phyloP scores from a whole-genome alignment of 345 rosid species.

The Brassica incana region DNA sequence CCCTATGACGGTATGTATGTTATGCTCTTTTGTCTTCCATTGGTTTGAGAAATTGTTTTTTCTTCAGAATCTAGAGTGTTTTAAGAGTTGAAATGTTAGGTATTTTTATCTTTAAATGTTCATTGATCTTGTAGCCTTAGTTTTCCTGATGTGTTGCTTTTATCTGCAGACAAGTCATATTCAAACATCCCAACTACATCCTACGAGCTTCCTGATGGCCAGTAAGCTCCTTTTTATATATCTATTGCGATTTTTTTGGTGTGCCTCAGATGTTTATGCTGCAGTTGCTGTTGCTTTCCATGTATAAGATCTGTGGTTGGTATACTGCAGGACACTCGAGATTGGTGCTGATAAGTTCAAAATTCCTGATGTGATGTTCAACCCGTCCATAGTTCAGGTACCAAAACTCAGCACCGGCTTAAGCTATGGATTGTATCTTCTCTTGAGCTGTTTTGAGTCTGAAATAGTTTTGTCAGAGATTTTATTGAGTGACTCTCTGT shows the following conservation, averaged over 20 bases:
- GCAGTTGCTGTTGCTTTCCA: slow-evolving; percentile 3
- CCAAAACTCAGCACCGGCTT: neutral
- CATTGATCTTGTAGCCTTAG: neutral
- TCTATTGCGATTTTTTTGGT: neutral
- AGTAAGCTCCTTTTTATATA: slow-evolving; percentile 52
- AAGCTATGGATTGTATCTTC: neutral
- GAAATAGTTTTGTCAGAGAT: neutral
- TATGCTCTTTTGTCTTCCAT: neutral
- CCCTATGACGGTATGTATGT: slow-evolving; percentile 71
- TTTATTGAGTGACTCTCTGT: neutral
- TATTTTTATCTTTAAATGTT: neutral
- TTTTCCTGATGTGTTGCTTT: slow-evolving; percentile 18
- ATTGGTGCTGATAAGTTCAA: slow-evolving; percentile 97
- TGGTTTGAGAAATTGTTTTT: neutral
- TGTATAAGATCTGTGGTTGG: neutral
- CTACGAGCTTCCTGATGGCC: slow-evolving; percentile 99
- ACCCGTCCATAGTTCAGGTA: slow-evolving; percentile 86
- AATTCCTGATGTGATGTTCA: slow-evolving; percentile 91
- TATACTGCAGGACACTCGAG: slow-evolving; percentile 74
- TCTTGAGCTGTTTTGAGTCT: slow-evolving; percentile 11
- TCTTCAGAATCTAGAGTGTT: neutral
- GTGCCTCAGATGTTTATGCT: slow-evolving; percentile 3
- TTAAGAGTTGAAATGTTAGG: neutral
- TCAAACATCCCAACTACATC: slow-evolving; percentile 59
- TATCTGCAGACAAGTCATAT: slow-evolving; percentile 63